A percentile compares a stretch with the other conserved stretches of the same genome.
These are phyloP conservation scores for Pulveroboletus frians DNA, from an alignment of 768 basidiomycete species.

Conservation along the genomic window DNA sequence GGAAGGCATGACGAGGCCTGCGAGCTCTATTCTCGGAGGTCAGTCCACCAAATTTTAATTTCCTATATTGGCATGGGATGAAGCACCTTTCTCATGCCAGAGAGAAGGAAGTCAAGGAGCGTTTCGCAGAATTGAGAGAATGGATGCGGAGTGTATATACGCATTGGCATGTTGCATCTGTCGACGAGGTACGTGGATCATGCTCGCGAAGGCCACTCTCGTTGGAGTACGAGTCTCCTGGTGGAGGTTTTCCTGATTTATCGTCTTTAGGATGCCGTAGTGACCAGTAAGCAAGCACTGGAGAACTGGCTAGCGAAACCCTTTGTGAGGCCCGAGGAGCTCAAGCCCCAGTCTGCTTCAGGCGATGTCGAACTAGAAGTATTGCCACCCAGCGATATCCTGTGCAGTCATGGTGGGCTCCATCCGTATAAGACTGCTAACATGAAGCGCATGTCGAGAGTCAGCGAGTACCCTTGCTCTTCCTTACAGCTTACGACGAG, in stretches of 20 bases:
- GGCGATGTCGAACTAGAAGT: conserved; percentile 20
- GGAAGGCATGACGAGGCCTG: conserved; percentile 49
- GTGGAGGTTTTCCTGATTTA: conserved; percentile 12
- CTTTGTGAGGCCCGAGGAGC: conserved; percentile 19
- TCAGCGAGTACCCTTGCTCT: conserved; percentile 23
- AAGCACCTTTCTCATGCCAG: conserved; percentile 29
- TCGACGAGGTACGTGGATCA: conserved; percentile 41
- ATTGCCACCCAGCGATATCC: conserved; percentile 40
- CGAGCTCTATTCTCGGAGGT: conserved; percentile 45
- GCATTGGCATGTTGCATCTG: conserved; percentile 50
- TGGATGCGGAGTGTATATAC: conserved; percentile 58
- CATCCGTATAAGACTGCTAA: conserved; percentile 53
- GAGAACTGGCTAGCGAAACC: conserved; percentile 53
- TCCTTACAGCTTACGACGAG: not conserved
- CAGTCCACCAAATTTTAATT: conserved; percentile 22
- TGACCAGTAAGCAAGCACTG: conserved; percentile 58
- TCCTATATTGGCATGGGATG: conserved; percentile 13
- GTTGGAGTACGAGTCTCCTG: conserved; percentile 3
- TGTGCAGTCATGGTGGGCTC: conserved; percentile 58
- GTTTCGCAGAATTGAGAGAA: conserved; percentile 47
- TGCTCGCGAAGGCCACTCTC: conserved; percentile 3
- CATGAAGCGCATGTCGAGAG: conserved; percentile 67
- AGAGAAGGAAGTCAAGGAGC: conserved; percentile 36
- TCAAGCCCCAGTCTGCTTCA: conserved; percentile 13
- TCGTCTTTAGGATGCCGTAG: conserved; percentile 43